Percentiles rank a stretch among this genome's conserved stretches.
Conservation (phyloP, 306 rosid genomes). For the Pterocarpus santalinus region DNA sequence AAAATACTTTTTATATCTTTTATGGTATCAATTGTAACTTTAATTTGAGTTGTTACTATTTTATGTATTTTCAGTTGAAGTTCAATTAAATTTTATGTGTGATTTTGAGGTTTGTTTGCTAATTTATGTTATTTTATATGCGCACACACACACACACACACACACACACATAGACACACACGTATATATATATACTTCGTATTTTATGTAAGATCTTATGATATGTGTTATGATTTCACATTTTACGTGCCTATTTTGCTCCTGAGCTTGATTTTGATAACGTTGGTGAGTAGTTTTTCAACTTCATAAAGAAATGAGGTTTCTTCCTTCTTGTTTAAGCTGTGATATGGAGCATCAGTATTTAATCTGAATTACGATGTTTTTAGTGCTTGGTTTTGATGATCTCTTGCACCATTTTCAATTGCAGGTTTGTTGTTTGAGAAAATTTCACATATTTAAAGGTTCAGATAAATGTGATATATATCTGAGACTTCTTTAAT, state of each 20-base stretch:
- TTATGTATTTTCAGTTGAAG: background rate
- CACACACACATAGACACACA: too few relatives aligned
- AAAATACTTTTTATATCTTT: too few relatives aligned
- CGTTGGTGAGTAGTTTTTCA: conserved; percentile 8
- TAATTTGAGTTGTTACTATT: background rate
- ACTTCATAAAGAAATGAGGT: background rate
- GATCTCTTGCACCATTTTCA: conserved; percentile 33
- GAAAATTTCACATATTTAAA: conserved; percentile 15
- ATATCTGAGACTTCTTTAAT: conserved; percentile 31
- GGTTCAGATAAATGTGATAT: conserved; percentile 37
- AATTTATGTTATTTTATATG: too few relatives aligned
- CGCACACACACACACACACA: too few relatives aligned
- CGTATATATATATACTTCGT: background rate
- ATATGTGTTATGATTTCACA: too few relatives aligned
- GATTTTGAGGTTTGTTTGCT: background rate
- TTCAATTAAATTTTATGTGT: background rate
- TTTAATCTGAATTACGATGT: conserved; percentile 5
- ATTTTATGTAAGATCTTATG: background rate
- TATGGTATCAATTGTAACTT: background rate
- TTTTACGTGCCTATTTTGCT: too few relatives aligned
- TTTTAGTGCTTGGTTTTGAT: conserved; percentile 36
- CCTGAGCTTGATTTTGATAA: background rate
- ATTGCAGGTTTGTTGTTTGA: conserved; percentile 48
- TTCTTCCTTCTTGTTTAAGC: background rate
- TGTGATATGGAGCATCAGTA: conserved; percentile 28